A percentile compares a stretch with the other conserved stretches of the same genome.
These are phyloP conservation scores for Gastrolobium villosum DNA, from an alignment of 306 rosid genomes.

Conservation along the genomic window DNA sequence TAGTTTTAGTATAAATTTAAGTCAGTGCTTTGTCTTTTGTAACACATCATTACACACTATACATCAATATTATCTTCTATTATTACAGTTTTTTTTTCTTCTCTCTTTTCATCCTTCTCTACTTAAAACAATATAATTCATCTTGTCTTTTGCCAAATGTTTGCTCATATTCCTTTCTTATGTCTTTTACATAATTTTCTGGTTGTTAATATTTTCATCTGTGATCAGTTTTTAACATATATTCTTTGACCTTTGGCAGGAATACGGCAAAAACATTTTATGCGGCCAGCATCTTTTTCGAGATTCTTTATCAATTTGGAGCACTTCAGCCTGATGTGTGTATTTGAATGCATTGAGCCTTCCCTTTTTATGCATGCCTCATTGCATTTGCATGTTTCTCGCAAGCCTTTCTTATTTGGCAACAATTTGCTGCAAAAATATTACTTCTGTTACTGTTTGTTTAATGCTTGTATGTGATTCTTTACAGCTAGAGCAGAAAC, in stretches of 20 bases:
- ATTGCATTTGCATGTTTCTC: constrained; percentile 30
- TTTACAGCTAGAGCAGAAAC: constrained; percentile 96
- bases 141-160: background rate
- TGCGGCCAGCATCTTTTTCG: constrained; percentile 99
- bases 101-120: background rate
- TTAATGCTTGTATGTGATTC: constrained; percentile 40
- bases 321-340: constrained; percentile 88
- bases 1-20: background rate
- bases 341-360: constrained; percentile 46
- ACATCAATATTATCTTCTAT: background rate
- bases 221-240: constrained; percentile 21
- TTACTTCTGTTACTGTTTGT: constrained; percentile 38
- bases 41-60: background rate
- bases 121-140: background rate
- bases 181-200: constrained; percentile 3
- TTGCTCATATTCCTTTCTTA: background rate
- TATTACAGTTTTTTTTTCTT: background rate
- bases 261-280: constrained; percentile 98
- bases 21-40: background rate
- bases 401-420: constrained; percentile 4
- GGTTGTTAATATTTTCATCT: constrained; percentile 9
- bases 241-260: constrained; percentile 61
- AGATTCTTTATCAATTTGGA: constrained; percentile 93
- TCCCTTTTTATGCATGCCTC: constrained; percentile 34
- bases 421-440: constrained; percentile 27